These are phyloP conservation scores for Aspergillus aculeatus DNA, from an alignment of 2,329 filamentous ascomycete species.

Conservation along the genomic window DNA sequence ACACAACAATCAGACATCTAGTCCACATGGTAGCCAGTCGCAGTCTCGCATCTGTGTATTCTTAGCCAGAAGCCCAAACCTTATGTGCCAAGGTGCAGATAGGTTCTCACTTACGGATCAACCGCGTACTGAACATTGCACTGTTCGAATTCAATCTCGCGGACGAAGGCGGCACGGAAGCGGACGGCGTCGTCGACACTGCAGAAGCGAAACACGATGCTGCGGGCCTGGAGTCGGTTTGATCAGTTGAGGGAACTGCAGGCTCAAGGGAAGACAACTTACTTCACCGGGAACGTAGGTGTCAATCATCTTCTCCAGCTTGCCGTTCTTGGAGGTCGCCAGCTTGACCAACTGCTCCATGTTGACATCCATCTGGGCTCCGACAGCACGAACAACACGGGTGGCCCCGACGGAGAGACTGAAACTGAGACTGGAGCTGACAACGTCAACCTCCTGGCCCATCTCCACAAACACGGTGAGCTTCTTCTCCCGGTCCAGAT, in stretches of 20 bases:
- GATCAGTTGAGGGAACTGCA: neutral
- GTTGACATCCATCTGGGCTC: constrained; percentile 41
- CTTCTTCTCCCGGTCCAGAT: constrained; percentile 30
- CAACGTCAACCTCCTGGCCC: constrained; percentile 39
- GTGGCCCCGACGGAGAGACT: constrained; percentile 44
- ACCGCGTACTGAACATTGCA: constrained; percentile 44
- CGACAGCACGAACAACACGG: constrained; percentile 47
- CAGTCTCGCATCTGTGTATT: constrained; percentile 23
- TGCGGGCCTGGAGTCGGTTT: constrained; percentile 35
- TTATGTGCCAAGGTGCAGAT: neutral
- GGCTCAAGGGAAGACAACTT: constrained; percentile 22
- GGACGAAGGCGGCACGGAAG: constrained; percentile 43
- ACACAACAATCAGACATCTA: neutral
- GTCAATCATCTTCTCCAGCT: constrained; percentile 47
- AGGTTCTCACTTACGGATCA: constrained; percentile 41
- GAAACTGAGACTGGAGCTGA: constrained; percentile 43
- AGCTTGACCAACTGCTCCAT: constrained; percentile 39
- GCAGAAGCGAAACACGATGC: constrained; percentile 50
- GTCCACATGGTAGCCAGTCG: constrained; percentile 20
- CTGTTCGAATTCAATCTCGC: constrained; percentile 47
- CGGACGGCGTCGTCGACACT: constrained; percentile 47
- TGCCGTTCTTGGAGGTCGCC: constrained; percentile 40
- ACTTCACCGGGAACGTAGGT: constrained; percentile 43
- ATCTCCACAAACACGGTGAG: constrained; percentile 39
- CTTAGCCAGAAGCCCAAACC: neutral